Base-by-base conservation (phyloP, 2,329 filamentous ascomycete species). In the Penicillium crustosum region DNA sequence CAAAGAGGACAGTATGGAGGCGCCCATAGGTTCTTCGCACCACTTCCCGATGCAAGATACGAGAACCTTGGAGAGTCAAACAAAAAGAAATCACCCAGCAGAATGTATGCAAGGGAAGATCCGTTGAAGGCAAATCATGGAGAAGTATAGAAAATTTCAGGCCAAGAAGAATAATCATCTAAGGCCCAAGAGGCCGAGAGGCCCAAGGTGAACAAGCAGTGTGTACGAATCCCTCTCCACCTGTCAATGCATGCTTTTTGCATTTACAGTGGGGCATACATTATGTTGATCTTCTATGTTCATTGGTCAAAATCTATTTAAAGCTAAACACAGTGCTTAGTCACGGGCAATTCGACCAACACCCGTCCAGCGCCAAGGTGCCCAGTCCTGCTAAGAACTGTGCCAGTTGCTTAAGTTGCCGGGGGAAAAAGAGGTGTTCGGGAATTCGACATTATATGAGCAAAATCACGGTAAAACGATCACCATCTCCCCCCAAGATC, bases 1-100 rank as follows among this genome's bases (percentile, higher is more conserved):
- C 58, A 38, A 49, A 45, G 59, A 61, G 51, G 57, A 58, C 52
- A 35, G 49, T 51, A 59, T 61, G 44, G 55, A 61, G 60, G 50
- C 58, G 44, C 64, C 54, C 71, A 73, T 73, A 58, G 50, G 59
- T 63, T 47, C 56, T 69, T 67, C 56, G 66, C 64, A 69, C 70
- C 63, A 67, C 64, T 54, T 38, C 47, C 48, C 42, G 25, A 38
- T 43, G 41, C 55, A 31, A 50, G 31, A 43, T 36, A 45, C 13
- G 15, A 21, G 19, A 9, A 9, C 1, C 13, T 21, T 23, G 31
- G 41, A 61, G 15, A 55, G 42, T n/a, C 43, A 49, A 33, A 23
- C 10, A 39, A 36, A 47, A 55, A 43, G 7, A n/a, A n/a, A 23
- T 31, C n/a, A 29, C 8, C 29, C 17, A 39, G 38, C 35, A 54